These are phyloP conservation scores for Inga oerstediana DNA, from an alignment of 306 rosid genomes.

Conservation along the genomic window DNA sequence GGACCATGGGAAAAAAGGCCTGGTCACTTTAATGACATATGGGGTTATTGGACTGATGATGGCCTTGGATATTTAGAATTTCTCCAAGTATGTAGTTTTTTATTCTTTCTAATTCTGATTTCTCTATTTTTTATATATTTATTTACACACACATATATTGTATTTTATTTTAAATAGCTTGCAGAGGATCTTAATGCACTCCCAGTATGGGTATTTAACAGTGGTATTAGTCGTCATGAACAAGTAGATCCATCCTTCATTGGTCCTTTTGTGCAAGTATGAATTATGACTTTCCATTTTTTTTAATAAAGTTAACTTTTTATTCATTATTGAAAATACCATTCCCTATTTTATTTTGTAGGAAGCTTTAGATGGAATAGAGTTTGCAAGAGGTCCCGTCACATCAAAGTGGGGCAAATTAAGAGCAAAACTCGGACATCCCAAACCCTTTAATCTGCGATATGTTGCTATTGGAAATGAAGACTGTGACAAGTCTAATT, in stretches of 20 bases:
- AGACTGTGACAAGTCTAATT: constrained; percentile 53
- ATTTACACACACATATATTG: background rate
- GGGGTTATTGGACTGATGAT: constrained; percentile 34
- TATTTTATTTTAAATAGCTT: constrained; percentile 54
- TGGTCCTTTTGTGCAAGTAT: too few relatives aligned
- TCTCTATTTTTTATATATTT: background rate
- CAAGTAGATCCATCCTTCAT: too few relatives aligned
- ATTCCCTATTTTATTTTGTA: too few relatives aligned
- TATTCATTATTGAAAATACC: too few relatives aligned
- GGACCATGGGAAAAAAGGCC: background rate
- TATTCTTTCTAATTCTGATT: background rate
- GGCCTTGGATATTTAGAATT: background rate
- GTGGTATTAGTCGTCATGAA: background rate
- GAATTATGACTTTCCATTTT: too few relatives aligned
- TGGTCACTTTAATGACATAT: background rate
- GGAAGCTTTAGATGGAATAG: too few relatives aligned
- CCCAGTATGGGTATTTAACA: background rate
- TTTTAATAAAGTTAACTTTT: too few relatives aligned
- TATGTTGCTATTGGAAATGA: constrained; percentile 75
- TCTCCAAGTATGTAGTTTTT: constrained; percentile 63
- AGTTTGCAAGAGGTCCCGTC: too few relatives aligned
- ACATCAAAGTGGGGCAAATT: background rate
- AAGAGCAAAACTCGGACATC: background rate
- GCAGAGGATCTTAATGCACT: constrained; percentile 59
- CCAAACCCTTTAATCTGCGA: background rate